These are phyloP conservation scores for Vaccinium macrocarpon DNA, from an alignment of 148 eudicot species.

Conservation along the genomic window DNA sequence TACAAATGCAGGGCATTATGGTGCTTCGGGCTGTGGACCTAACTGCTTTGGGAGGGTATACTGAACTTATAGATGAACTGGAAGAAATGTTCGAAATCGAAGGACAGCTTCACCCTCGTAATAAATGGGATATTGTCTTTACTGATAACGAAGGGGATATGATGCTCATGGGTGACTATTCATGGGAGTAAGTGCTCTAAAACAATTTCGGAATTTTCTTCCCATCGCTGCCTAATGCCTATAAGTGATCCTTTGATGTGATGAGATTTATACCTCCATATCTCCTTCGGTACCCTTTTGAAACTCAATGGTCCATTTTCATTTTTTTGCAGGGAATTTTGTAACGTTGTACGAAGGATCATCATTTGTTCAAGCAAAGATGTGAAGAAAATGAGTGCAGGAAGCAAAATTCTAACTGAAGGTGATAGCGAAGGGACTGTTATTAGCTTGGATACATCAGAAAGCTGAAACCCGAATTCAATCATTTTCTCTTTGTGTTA, in stretches of 20 bases:
- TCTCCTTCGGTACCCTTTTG: not conserved
- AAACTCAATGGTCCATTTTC: not conserved
- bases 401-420: conserved; percentile 43
- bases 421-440: conserved; percentile 51
- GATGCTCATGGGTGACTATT: conserved; percentile 96
- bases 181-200: conserved; percentile 73
- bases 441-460: conserved; percentile 44
- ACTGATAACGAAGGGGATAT: conserved; percentile 91
- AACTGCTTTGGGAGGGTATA: conserved; percentile 52
- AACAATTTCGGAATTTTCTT: not conserved
- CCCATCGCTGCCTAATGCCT: not conserved
- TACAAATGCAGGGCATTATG: conserved; percentile 93
- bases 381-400: conserved; percentile 72
- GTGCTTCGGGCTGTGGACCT: conserved; percentile 99
- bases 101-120: conserved; percentile 62
- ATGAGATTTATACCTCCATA: not conserved
- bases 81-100: conserved; percentile 79
- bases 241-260: not conserved
- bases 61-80: conserved; percentile 66
- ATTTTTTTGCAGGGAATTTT: conserved; percentile 64
- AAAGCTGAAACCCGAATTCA: conserved; percentile 23
- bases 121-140: conserved; percentile 80
- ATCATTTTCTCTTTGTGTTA: not conserved
- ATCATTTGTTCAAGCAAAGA: conserved; percentile 82
- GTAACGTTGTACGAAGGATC: conserved; percentile 79